These are phyloP conservation scores for Macrolepiota fuliginosa DNA, from an alignment of 768 basidiomycete species.

Conservation along the genomic window DNA sequence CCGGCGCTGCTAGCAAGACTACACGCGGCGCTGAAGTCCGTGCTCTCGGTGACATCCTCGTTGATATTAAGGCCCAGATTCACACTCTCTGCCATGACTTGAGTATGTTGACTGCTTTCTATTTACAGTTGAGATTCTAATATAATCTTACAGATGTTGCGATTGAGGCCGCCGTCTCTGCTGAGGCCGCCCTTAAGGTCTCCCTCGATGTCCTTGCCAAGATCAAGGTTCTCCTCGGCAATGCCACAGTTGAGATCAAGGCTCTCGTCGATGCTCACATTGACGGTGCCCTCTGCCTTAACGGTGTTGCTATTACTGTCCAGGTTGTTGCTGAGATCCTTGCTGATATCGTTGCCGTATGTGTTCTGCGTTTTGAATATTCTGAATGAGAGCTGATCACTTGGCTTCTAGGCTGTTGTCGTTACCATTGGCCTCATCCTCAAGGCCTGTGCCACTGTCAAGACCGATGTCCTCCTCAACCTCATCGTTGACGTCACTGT, in stretches of 20 bases:
- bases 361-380: constrained; percentile 6
- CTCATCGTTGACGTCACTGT: constrained; percentile 9
- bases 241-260: constrained; percentile 14
- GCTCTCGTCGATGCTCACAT: constrained; percentile 13
- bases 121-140: no score
- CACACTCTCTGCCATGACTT: constrained; percentile 7
- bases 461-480: constrained; percentile 12
- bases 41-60: constrained; percentile 4
- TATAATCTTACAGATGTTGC: not conserved
- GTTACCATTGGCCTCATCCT: not conserved
- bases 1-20: no score
- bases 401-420: not conserved
- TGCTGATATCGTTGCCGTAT: constrained; percentile 9
- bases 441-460: constrained; percentile 1
- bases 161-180: not conserved
- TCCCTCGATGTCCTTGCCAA: constrained; percentile 15
- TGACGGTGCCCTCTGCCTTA: constrained; percentile 12
- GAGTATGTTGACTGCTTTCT: not conserved
- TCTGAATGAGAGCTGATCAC: no score
- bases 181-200: constrained; percentile 8
- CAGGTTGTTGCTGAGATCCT: constrained; percentile 13
- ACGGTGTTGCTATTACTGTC: constrained; percentile 14
- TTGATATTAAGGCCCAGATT: constrained; percentile 10
- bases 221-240: constrained; percentile 11
- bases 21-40: not conserved